Conservation (phyloP, 306 rosid genomes). For the Vachellia pachyceras region DNA sequence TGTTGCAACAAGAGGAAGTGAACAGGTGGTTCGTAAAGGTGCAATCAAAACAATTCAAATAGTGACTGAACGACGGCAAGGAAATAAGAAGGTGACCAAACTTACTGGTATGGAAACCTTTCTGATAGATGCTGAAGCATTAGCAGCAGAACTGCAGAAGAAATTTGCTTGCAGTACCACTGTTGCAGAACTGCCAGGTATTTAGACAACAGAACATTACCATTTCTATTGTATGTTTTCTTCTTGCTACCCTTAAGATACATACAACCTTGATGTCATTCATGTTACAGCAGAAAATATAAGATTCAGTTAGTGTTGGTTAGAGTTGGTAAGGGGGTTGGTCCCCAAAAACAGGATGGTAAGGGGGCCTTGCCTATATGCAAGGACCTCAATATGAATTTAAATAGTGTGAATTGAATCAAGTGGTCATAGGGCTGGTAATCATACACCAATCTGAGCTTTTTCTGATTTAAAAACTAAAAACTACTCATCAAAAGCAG, state of each 20-base stretch:
- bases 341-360: too few relatives aligned
- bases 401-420: too few relatives aligned
- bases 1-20: conserved; percentile 77
- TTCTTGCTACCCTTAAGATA: conserved; percentile 17
- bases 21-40: conserved; percentile 89
- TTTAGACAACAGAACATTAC: conserved; percentile 24
- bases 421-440: not conserved
- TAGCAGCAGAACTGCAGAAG: conserved; percentile 94
- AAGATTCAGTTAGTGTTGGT: not conserved
- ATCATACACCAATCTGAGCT: not conserved
- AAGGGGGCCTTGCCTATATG: not conserved
- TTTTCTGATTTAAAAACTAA: not conserved
- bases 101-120: conserved; percentile 82
- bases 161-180: conserved; percentile 95
- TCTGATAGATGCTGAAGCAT: conserved; percentile 80
- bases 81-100: conserved; percentile 91
- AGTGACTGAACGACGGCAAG: conserved; percentile 86
- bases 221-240: conserved; percentile 2
- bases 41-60: conserved; percentile 80
- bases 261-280: not conserved
- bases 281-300: not conserved
- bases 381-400: not conserved
- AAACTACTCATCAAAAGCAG: not conserved
- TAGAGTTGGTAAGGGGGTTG: not conserved
- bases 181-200: conserved; percentile 85